Conservation (phyloP, 176 grass and related monocot species). For the Carex scoparia region DNA sequence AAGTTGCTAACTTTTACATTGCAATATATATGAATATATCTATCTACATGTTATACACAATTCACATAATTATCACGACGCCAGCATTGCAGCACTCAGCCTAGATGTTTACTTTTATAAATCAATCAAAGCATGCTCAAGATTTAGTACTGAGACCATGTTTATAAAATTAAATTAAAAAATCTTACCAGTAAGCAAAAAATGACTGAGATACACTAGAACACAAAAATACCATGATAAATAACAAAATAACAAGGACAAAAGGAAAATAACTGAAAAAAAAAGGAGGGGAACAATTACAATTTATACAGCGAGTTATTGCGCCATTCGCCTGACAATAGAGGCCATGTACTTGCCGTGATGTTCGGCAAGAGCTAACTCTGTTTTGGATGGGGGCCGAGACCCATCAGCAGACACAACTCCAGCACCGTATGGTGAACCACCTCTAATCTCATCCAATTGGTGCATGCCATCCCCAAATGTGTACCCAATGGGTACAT, state of each 20-base stretch:
- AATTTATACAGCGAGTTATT: slow-evolving; percentile 12
- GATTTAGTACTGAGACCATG: background rate
- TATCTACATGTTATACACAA: slow-evolving; percentile 3
- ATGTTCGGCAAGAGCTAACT: slow-evolving; percentile 53
- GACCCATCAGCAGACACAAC: slow-evolving; percentile 48
- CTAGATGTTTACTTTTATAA: background rate
- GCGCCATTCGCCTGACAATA: slow-evolving; percentile 41
- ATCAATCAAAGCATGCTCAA: background rate
- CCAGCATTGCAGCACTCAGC: background rate
- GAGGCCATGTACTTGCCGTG: slow-evolving; percentile 67
- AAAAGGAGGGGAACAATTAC: background rate
- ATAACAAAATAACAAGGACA: background rate
- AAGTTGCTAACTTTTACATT: background rate
- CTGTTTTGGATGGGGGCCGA: slow-evolving; percentile 34
- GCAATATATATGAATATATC: background rate
- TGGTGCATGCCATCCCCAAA: slow-evolving; percentile 47
- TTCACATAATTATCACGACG: background rate
- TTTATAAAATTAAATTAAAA: background rate
- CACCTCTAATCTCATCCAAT: slow-evolving; percentile 51
- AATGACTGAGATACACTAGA: background rate
- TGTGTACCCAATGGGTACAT: slow-evolving; percentile 55
- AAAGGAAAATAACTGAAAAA: background rate
- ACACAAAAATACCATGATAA: background rate
- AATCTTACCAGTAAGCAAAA: background rate
- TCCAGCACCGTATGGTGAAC: slow-evolving; percentile 49